phyloP scores from a whole-genome alignment of 352 stramenopile species.

The Peronosclerospora sorghi region DNA sequence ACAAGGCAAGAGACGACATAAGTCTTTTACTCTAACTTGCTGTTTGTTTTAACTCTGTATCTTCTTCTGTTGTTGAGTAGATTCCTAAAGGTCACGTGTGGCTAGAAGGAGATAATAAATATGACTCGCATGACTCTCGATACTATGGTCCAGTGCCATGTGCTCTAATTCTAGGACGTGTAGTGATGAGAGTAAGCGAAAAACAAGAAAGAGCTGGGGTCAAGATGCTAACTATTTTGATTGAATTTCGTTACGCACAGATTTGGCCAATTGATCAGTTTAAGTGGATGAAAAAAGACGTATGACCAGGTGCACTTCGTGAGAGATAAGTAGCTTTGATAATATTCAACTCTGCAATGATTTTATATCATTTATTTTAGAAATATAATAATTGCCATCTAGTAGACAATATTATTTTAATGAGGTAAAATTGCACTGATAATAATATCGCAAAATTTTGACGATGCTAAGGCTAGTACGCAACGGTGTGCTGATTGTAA shows the following conservation, averaged over 20 bases:
- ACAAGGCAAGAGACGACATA: constrained; percentile 29
- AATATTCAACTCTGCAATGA: not conserved
- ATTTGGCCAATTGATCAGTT: constrained; percentile 74
- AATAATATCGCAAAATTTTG: no score
- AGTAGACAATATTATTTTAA: no score
- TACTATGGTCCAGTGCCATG: constrained; percentile 93
- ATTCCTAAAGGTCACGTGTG: constrained; percentile 90
- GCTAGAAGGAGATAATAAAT: constrained; percentile 95
- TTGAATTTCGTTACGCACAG: constrained; percentile 17
- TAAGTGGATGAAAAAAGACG: constrained; percentile 48
- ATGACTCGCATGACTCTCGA: constrained; percentile 91
- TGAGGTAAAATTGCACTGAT: no score
- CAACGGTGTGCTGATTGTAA: constrained; percentile 43
- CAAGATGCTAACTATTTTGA: not conserved
- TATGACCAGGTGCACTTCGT: constrained; percentile 36
- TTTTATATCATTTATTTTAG: no score
- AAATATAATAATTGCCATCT: no score
- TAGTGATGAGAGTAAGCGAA: constrained; percentile 74
- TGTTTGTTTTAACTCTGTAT: not conserved
- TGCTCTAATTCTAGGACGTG: constrained; percentile 82
- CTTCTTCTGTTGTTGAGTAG: constrained; percentile 8
- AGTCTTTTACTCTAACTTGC: not conserved
- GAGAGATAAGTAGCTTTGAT: constrained; percentile 27
- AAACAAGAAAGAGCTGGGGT: not conserved
- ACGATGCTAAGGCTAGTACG: constrained; percentile 26